Base-by-base conservation (phyloP, 2,329 filamentous ascomycete genomes). In the Ophiostoma ulmi region DNA sequence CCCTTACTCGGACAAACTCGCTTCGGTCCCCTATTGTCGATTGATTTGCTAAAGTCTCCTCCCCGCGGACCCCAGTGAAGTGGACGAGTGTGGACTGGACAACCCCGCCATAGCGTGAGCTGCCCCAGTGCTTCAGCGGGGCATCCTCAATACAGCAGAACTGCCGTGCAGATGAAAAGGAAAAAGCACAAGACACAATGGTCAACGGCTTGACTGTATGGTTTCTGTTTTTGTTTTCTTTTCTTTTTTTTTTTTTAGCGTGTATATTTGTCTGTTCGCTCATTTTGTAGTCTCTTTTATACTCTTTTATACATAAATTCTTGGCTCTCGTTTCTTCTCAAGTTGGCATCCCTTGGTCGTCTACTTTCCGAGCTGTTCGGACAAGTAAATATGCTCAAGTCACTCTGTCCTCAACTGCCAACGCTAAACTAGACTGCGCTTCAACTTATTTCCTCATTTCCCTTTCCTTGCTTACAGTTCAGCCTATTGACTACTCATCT, bases 71-170 rank as follows among this genome's bases (percentile, higher is more conserved):
- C 52, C 52, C 52, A 26, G 31, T 31, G 31, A 31, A 31, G 31
- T 58, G 17, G 44, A 58, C 3, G 8, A 58, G 26, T 48, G 31
- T 31, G 31, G 31, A 31, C 31, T 31, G 26, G 38, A 41, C 65
- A 48, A 67, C n/a, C 65, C 38, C 35, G 38, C 52, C 52, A 58
- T 58, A 58, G 52, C 13, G 52, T 58, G 52, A 10, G n/a, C 52
- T 58, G 52, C 52, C 52, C 52, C 52, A 58, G 52, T 58, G 7
- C 52, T 58, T 26, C 52, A 58, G 52, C 52, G 52, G 52, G 52
- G 52, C 52, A 26, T 5, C n/a, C 22, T 58, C 22, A 58, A 58
- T 26, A 58, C 52, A 58, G 52, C 52, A 22, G 22, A 22, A 58
- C 52, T 58, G 22, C 44, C 8, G 52, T 26, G 52, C 22, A 58